Conservation (phyloP, 164 flowering plant species). For the Cinnamomum micranthum region DNA sequence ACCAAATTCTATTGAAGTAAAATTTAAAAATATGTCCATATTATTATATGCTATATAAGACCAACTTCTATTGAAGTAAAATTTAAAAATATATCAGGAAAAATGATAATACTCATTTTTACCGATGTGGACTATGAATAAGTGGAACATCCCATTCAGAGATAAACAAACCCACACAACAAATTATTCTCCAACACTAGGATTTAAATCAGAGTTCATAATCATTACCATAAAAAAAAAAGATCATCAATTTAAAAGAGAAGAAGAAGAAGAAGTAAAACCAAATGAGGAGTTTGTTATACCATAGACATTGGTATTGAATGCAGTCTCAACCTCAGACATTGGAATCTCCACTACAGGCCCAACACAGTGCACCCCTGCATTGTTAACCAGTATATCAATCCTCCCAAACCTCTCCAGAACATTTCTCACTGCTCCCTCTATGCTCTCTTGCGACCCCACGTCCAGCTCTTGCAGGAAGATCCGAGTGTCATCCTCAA, state of each 20-base stretch:
- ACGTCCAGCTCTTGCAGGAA: constrained; percentile 71
- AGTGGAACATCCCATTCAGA: no score
- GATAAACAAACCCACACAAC: no score
- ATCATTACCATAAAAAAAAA: neutral
- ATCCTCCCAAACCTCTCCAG: constrained; percentile 58
- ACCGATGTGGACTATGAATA: no score
- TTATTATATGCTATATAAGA: no score
- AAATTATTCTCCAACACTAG: no score
- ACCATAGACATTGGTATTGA: constrained; percentile 80
- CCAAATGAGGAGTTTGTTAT: neutral
- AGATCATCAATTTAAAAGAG: neutral
- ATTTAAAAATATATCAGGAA: no score
- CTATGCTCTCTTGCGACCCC: constrained; percentile 58
- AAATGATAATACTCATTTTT: no score
- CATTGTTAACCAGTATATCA: constrained; percentile 85
- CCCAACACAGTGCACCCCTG: constrained; percentile 82
- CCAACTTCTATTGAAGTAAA: no score
- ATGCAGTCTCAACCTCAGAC: constrained; percentile 47
- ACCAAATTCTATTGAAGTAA: no score
- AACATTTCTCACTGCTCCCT: constrained; percentile 32
- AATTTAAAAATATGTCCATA: no score
- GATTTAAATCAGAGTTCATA: no score
- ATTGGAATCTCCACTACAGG: constrained; percentile 88
- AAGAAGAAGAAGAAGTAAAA: neutral
- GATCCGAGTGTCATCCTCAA: constrained; percentile 44